Percentiles rank a stretch among this genome's conserved stretches.
These are phyloP conservation scores for Euphorbia celastroides DNA, from an alignment of 441 rosid genomes.

Conservation along the genomic window DNA sequence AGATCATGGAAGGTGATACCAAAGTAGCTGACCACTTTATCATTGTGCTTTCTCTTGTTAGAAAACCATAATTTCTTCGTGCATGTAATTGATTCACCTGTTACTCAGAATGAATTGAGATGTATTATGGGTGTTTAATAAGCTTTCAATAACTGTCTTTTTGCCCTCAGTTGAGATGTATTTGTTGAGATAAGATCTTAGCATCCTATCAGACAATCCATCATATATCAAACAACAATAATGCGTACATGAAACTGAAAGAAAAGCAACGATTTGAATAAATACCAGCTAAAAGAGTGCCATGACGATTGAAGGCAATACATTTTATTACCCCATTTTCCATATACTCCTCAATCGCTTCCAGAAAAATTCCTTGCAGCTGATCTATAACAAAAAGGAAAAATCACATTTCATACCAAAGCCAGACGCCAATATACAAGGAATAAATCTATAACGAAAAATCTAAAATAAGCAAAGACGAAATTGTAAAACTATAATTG, in stretches of 20 bases:
- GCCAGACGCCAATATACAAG: not conserved
- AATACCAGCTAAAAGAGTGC: not conserved
- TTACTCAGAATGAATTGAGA: too few species aligned
- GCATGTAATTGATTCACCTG: too few species aligned
- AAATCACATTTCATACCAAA: not conserved
- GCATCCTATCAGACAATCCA: too few species aligned
- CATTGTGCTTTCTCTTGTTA: constrained; percentile 27
- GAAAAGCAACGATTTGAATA: too few species aligned
- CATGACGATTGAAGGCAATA: constrained; percentile 81
- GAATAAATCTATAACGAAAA: not conserved
- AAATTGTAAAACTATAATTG: too few species aligned
- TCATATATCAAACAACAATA: too few species aligned
- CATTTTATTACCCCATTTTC: constrained; percentile 94
- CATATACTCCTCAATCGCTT: constrained; percentile 92
- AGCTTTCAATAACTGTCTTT: too few species aligned
- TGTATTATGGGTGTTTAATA: too few species aligned
- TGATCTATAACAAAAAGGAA: constrained; percentile 60
- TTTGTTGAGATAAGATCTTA: too few species aligned
- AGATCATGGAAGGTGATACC: constrained; percentile 29
- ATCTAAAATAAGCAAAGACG: too few species aligned
- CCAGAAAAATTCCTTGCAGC: constrained; percentile 96
- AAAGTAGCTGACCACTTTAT: constrained; percentile 30
- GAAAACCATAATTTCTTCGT: constrained; percentile 13
- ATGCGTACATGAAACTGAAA: too few species aligned
- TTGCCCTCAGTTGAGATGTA: too few species aligned